These are phyloP conservation scores for Ganoderma sinense DNA, from an alignment of 1,284 basidiomycete species.

Conservation along the genomic window DNA sequence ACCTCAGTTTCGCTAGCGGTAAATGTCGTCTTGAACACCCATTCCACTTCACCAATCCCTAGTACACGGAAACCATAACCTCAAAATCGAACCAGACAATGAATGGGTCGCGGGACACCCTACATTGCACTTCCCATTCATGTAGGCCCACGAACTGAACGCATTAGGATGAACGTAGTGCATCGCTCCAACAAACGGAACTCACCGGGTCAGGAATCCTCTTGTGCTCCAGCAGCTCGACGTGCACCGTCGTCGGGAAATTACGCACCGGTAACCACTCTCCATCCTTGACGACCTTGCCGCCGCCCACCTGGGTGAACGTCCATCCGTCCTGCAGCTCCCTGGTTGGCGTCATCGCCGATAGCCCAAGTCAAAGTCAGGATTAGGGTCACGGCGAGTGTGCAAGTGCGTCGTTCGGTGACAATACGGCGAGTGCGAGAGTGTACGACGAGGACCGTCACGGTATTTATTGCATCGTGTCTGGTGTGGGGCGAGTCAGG, in stretches of 20 bases:
- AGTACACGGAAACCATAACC: background rate
- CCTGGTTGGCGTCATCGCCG: slow-evolving; percentile 27
- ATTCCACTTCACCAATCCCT: slow-evolving; percentile 90
- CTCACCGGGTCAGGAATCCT: slow-evolving; percentile 84
- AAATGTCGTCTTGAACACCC: slow-evolving; percentile 84
- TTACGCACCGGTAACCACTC: slow-evolving; percentile 71
- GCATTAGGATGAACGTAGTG: background rate
- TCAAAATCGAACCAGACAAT: background rate
- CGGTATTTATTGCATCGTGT: slow-evolving; percentile 2
- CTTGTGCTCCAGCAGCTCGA: slow-evolving; percentile 76
- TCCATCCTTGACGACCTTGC: slow-evolving; percentile 60
- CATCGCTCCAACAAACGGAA: background rate
- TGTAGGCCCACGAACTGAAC: slow-evolving; percentile 75
- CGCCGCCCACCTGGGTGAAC: slow-evolving; percentile 74
- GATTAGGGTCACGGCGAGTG: background rate
- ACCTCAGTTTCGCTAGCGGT: slow-evolving; percentile 57
- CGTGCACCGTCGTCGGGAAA: slow-evolving; percentile 87
- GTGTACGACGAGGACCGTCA: no score
- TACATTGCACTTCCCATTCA: slow-evolving; percentile 92
- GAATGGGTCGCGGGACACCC: slow-evolving; percentile 9
- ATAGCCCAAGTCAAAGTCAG: background rate
- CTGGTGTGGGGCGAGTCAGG: slow-evolving; percentile 14
- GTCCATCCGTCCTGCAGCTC: slow-evolving; percentile 58
- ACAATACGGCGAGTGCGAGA: background rate
- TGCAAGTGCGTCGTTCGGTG: background rate